Conservation (phyloP, 148 eudicot genomes). For the Selenicereus undatus region DNA sequence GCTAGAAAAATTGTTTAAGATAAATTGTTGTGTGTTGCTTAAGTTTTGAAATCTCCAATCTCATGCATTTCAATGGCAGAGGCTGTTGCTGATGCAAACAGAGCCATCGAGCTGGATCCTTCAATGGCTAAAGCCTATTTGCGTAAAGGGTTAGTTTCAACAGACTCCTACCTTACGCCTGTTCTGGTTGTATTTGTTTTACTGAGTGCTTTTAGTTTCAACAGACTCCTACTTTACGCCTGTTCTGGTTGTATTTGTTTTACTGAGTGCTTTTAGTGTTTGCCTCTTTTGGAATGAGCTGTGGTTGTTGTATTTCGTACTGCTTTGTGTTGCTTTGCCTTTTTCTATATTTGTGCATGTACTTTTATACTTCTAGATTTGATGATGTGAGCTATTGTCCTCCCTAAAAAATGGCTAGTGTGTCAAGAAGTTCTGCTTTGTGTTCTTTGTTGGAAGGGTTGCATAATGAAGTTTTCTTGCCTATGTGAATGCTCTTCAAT, state of each 20-base stretch:
- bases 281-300: background rate
- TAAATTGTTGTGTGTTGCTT: too few species aligned
- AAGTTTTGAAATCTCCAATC: too few species aligned
- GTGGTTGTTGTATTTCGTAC: background rate
- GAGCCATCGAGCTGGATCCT: slow-evolving; percentile 76
- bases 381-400: background rate
- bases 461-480: background rate
- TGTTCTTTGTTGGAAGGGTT: background rate
- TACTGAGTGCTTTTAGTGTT: too few species aligned
- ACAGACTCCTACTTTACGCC: background rate
- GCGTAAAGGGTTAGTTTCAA: slow-evolving; percentile 71
- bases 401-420: background rate
- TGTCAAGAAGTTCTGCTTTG: background rate
- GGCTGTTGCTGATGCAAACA: slow-evolving; percentile 93
- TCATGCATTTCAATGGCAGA: slow-evolving; percentile 34
- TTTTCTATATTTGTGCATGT: background rate
- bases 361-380: background rate
- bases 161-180: background rate
- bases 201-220: too few species aligned
- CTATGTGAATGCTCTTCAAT: background rate
- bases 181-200: background rate
- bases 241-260: background rate
- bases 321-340: background rate
- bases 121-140: slow-evolving; percentile 78
- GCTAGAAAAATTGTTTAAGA: too few species aligned